Percentiles rank a stretch among this genome's conserved stretches.
Conservation (phyloP, 805 yeast genomes). For the Lipomyces kockii region DNA sequence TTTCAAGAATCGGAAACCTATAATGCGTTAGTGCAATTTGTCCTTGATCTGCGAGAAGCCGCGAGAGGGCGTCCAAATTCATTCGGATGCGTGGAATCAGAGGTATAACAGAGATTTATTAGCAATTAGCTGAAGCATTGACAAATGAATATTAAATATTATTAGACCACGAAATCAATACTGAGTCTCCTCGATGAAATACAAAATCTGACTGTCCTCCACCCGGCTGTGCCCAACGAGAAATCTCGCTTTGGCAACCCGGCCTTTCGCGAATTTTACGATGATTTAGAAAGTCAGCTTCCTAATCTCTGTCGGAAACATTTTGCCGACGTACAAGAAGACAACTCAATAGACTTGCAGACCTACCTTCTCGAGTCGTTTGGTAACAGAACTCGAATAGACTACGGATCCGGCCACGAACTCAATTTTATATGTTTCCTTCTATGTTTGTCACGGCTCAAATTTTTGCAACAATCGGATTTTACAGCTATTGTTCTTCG, state of each 20-base stretch:
- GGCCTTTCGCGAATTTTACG: conserved; percentile 85
- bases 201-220: conserved; percentile 50
- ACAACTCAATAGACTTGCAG: conserved; percentile 50
- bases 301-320: background rate
- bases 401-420: conserved; percentile 98
- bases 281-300: conserved; percentile 51
- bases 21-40: conserved; percentile 57
- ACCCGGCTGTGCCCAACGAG: conserved; percentile 72
- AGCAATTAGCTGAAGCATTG: background rate
- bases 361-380: conserved; percentile 72
- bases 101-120: conserved; percentile 11
- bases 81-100: conserved; percentile 50
- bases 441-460: conserved; percentile 51
- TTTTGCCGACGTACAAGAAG: conserved; percentile 24
- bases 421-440: conserved; percentile 75
- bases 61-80: conserved; percentile 66
- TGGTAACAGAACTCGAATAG: conserved; percentile 85
- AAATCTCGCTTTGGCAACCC: conserved; percentile 86
- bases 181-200: conserved; percentile 55
- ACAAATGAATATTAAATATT: background rate
- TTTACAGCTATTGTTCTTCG: conserved; percentile 58
- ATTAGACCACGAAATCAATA: background rate
- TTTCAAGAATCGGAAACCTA: conserved; percentile 64
- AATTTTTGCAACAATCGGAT: conserved; percentile 23
- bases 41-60: conserved; percentile 61